Percentiles rank a stretch among this genome's conserved stretches.
Evolutionary conservation across 768 basidiomycete genomes (phyloP).

Genomic region (Royoungia palumana): DNA sequence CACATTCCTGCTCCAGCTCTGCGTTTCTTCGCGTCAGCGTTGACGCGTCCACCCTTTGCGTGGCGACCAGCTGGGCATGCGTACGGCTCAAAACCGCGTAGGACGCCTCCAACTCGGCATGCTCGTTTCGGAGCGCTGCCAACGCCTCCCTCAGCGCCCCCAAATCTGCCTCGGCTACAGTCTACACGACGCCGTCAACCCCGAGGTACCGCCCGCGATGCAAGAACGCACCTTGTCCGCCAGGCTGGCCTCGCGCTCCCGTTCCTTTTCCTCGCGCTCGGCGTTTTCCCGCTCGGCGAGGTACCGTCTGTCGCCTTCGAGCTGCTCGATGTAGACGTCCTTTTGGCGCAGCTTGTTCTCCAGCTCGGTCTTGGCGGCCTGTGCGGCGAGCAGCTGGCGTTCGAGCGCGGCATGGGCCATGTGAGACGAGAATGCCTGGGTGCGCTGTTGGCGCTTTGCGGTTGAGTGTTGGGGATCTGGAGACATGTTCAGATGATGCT

Average conservation of each 20-base stretch:
- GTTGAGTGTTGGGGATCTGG: constrained; percentile 64
- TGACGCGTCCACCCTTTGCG: constrained; percentile 51
- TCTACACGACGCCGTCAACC: constrained; percentile 29
- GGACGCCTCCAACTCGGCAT: constrained; percentile 59
- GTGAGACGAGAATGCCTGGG: constrained; percentile 57
- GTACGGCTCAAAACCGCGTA: constrained; percentile 47
- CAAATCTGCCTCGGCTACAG: constrained; percentile 48
- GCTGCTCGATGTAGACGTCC: constrained; percentile 55
- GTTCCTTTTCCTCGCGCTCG: constrained; percentile 65
- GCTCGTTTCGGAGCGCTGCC: constrained; percentile 50
- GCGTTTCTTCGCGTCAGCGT: constrained; percentile 45
- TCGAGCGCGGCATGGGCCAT: constrained; percentile 63
- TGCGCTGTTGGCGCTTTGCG: constrained; percentile 65
- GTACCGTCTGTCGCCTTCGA: constrained; percentile 69
- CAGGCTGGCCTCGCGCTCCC: constrained; percentile 45
- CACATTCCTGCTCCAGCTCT: constrained; percentile 50
- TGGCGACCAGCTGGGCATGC: constrained; percentile 46
- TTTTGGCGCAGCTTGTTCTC: constrained; percentile 68
- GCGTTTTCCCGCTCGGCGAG: constrained; percentile 66
- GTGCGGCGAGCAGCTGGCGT: constrained; percentile 59
- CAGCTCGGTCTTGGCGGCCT: constrained; percentile 59
- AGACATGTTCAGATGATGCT: background rate
- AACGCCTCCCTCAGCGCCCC: constrained; percentile 49
- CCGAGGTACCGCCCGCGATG: background rate
- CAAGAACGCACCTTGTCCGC: constrained; percentile 60